These are phyloP conservation scores for Adansonia gregorii DNA, from an alignment of 441 rosid species.

Conservation along the genomic window DNA sequence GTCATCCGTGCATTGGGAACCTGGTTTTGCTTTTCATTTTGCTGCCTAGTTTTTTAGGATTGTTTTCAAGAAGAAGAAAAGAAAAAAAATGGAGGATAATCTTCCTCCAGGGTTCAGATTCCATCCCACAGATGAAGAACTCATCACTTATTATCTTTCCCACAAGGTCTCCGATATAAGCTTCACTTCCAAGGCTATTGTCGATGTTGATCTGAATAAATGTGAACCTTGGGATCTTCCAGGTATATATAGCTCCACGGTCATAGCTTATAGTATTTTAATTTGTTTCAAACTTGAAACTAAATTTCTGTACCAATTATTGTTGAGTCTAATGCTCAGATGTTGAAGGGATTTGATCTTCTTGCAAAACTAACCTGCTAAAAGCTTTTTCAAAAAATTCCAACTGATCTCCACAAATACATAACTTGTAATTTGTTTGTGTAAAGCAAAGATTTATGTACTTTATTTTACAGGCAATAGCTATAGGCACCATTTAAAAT, in stretches of 20 bases:
- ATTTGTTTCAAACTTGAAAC: too few relatives aligned
- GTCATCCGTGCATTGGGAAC: constrained; percentile 19
- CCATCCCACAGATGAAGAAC: constrained; percentile 79
- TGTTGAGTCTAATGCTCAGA: too few relatives aligned
- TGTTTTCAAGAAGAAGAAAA: too few relatives aligned
- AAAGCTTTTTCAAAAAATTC: too few relatives aligned
- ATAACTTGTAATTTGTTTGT: too few relatives aligned
- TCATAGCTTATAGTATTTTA: too few relatives aligned
- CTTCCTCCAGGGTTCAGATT: constrained; percentile 80
- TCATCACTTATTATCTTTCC: constrained; percentile 60
- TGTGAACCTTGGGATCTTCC: constrained; percentile 85
- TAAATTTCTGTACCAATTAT: too few relatives aligned
- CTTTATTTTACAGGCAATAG: constrained; percentile 17
- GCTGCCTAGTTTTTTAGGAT: not conserved
- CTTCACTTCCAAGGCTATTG: constrained; percentile 61
- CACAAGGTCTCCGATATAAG: constrained; percentile 52
- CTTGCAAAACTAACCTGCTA: too few relatives aligned
- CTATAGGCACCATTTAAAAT: not conserved
- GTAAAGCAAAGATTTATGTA: not conserved
- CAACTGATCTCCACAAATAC: too few relatives aligned
- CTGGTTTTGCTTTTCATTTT: not conserved
- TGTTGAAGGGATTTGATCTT: too few relatives aligned
- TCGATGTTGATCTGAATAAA: constrained; percentile 75
- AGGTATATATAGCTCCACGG: constrained; percentile 34
- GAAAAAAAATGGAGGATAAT: constrained; percentile 46